A percentile compares a stretch with the other conserved stretches of the same genome.
phyloP scores from a whole-genome alignment of 2,329 filamentous ascomycete genomes.

The Westerdykella ornata region DNA sequence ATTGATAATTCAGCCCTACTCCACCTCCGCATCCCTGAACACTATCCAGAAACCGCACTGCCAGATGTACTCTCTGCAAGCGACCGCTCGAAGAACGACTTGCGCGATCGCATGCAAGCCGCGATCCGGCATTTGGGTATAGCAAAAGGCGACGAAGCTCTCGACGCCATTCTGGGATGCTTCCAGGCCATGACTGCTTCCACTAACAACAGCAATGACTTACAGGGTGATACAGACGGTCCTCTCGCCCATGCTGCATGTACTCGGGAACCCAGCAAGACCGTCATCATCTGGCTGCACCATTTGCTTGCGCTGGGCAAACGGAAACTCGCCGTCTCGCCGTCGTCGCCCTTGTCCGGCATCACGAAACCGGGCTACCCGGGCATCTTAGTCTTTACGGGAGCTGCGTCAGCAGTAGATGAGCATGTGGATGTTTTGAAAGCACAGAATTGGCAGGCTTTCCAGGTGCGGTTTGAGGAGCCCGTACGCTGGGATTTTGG shows the following conservation, averaged over 20 bases:
- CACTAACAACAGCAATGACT: constrained; percentile 5
- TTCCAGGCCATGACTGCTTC: constrained; percentile 32
- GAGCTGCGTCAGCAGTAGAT: constrained; percentile 32
- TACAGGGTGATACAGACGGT: neutral
- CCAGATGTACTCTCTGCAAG: constrained; percentile 38
- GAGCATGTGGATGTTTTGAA: constrained; percentile 41
- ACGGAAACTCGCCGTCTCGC: constrained; percentile 40
- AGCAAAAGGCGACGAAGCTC: constrained; percentile 38
- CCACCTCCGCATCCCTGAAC: constrained; percentile 36
- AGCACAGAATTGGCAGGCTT: constrained; percentile 42
- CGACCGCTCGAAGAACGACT: constrained; percentile 30
- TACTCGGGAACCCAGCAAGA: constrained; percentile 18
- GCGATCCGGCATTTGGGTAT: constrained; percentile 19
- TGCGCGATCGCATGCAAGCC: constrained; percentile 29
- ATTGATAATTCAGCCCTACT: constrained; percentile 21
- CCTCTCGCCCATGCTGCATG: neutral
- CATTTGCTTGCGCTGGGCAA: constrained; percentile 44
- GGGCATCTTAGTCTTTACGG: constrained; percentile 41
- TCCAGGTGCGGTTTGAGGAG: constrained; percentile 40
- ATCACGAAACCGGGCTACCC: constrained; percentile 45
- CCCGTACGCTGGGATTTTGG: constrained; percentile 36
- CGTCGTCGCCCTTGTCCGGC: constrained; percentile 32
- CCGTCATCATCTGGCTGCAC: constrained; percentile 43
- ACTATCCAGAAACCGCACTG: constrained; percentile 32
- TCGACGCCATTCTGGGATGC: constrained; percentile 38